Evolutionary conservation across 2,329 filamentous ascomycete genomes (phyloP).

Genomic region (Trichoderma afroharzianum): DNA sequence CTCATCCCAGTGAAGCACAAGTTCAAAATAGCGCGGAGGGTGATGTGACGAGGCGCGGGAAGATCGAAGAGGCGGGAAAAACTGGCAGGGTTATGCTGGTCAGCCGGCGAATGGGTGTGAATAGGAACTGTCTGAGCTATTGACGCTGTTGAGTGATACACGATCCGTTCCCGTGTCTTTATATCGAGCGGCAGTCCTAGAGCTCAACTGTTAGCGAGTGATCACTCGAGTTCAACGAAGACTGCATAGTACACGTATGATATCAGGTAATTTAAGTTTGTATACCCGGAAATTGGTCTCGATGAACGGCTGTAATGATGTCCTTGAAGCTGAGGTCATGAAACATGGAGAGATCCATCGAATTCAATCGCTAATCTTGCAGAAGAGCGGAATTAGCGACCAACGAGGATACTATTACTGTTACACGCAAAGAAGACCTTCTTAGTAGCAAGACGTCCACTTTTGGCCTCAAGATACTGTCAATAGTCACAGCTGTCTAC

Average conservation of each 20-base stretch:
- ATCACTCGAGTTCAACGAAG: not conserved
- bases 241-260: not conserved
- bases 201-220: not conserved
- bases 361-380: not conserved
- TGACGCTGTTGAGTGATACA: not conserved
- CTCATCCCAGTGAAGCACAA: not conserved
- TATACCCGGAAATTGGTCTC: not conserved
- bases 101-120: too few species aligned
- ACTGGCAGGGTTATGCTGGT: not conserved
- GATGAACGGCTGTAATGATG: not conserved
- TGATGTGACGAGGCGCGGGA: not conserved
- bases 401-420: not conserved
- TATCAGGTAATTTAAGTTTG: accelerated
- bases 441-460: not conserved
- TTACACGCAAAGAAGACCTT: not conserved
- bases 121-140: not conserved
- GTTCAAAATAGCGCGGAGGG: not conserved
- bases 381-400: not conserved
- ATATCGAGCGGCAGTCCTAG: too few species aligned
- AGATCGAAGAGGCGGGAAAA: not conserved
- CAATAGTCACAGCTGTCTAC: not conserved
- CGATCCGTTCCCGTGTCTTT: not conserved
- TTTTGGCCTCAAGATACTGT: not conserved
- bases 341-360: not conserved
- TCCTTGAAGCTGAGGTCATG: not conserved